Evolutionary conservation across 2,329 filamentous ascomycete genomes (phyloP).

Genomic region (Trichoderma brevicompactum): DNA sequence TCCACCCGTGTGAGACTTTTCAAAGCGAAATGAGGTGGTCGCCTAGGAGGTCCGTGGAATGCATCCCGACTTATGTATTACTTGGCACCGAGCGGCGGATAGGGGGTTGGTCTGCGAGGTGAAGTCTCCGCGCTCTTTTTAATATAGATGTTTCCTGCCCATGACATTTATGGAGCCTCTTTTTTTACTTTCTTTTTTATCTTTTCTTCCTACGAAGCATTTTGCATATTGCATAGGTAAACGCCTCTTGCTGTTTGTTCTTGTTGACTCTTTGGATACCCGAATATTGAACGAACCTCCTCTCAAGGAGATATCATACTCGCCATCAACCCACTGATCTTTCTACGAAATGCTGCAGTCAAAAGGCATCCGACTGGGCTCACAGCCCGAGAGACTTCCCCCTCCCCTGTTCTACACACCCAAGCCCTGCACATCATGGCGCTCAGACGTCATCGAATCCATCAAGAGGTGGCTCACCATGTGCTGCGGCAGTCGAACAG

Average conservation of each 20-base stretch:
- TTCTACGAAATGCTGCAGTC: constrained; percentile 10
- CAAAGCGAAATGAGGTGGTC: constrained; percentile 21
- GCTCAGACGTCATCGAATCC: constrained; percentile 5
- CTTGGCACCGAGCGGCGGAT: neutral
- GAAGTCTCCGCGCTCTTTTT: neutral
- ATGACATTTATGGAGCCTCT: neutral
- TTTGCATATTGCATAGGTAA: neutral
- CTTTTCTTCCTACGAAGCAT: neutral
- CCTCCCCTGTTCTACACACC: constrained; percentile 10
- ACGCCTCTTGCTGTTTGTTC: neutral
- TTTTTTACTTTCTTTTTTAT: neutral
- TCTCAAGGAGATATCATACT: neutral
- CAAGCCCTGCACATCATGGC: constrained; percentile 7
- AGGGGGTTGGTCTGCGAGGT: neutral
- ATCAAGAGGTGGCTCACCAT: constrained; percentile 30
- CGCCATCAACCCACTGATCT: neutral
- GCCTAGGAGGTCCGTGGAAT: constrained; percentile 17
- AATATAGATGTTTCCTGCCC: neutral
- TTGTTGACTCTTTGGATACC: neutral
- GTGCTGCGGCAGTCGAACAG: constrained; percentile 27
- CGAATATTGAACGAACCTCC: too few species aligned
- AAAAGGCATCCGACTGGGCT: constrained; percentile 14
- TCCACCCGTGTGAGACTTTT: constrained; percentile 20
- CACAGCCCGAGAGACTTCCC: neutral
- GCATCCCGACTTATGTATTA: neutral